These are phyloP conservation scores for Cucurbita maxima DNA, from an alignment of 306 rosid species.

Conservation along the genomic window DNA sequence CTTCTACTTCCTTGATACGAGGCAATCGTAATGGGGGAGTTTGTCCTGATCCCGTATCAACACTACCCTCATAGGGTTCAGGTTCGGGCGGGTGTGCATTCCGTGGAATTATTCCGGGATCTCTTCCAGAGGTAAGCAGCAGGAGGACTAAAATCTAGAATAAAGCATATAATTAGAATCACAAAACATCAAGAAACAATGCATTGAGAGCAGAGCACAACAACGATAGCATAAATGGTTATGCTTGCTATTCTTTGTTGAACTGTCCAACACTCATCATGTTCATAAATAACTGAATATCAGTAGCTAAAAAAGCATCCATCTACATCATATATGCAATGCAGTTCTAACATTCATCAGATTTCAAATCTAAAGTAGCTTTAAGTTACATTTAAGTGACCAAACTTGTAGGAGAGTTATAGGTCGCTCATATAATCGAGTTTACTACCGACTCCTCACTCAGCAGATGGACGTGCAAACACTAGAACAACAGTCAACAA, in stretches of 20 bases:
- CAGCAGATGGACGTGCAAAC: not conserved
- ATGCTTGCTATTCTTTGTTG: not conserved
- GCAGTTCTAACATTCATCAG: not conserved
- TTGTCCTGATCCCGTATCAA: slow-evolving; percentile 69
- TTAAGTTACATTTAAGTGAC: not conserved
- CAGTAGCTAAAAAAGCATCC: not conserved
- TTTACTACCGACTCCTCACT: not conserved
- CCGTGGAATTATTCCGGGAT: slow-evolving; percentile 96
- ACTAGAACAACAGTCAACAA: not conserved
- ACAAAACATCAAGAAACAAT: not conserved
- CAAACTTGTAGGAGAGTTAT: not conserved
- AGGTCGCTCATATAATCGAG: not conserved
- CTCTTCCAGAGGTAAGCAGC: slow-evolving; percentile 84
- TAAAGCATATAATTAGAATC: slow-evolving; percentile 3
- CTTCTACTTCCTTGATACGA: slow-evolving; percentile 78
- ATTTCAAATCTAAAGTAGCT: not conserved
- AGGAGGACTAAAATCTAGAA: slow-evolving; percentile 73
- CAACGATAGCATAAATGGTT: not conserved
- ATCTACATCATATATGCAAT: not conserved
- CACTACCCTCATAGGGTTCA: slow-evolving; percentile 54
- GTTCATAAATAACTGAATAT: not conserved
- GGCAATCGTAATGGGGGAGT: slow-evolving; percentile 88
- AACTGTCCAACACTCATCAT: not conserved
- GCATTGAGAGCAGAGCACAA: not conserved
- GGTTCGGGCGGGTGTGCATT: slow-evolving; percentile 96